Evolutionary conservation across 495 filamentous ascomycete genomes (phyloP), one percentile per base, ranked within the genome.

Genomic region (Talaromyces thailandensis): DNA sequence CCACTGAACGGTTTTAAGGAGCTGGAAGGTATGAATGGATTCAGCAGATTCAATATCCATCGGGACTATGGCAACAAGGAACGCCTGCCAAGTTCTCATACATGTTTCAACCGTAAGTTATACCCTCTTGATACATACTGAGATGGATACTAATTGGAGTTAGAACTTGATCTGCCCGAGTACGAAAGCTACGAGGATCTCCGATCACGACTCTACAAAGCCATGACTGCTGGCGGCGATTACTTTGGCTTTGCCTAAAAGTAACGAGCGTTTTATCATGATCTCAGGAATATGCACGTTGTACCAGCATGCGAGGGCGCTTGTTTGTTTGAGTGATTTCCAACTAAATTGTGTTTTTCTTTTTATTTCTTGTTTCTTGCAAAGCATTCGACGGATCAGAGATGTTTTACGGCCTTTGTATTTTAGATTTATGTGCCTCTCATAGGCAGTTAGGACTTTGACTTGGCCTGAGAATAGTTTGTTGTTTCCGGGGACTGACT

Each of bases 1-100:
- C 94, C 94, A 50, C 86, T 99, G 52, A 99, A 99, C 68, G 94
- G 94, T 26, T 99, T 99, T 82, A 96, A 94, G 76, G 93, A 99
- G 73, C 85, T 99, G 24, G 94, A 99, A 76, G 94, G 94, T 64
- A 99, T 99, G 94, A 98, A 99, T 72, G 94, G 94, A 51, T 88
- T 99, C 76, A 95, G 88, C 73, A 85, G 88, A 64, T 99, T 99
- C 86, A 99, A 96, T 75, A 97, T 99, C 67, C 94, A 99, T 71
- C 89, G 94, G 57, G 95, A 98, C 73, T 98, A 96, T 75, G 94
- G 94, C 64, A 96, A 89, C 82, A 98, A 97, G 76, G 93, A 98
- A 70, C 88, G 95, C 61, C 84, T 99, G 60, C 94, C 94, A 65
- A 95, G 90, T 69, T 93, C 91, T 50, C 94, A 99, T 74, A 99